Evolutionary conservation across 2,329 filamentous ascomycete species (phyloP).

Genomic region (Cladosporium phlei): DNA sequence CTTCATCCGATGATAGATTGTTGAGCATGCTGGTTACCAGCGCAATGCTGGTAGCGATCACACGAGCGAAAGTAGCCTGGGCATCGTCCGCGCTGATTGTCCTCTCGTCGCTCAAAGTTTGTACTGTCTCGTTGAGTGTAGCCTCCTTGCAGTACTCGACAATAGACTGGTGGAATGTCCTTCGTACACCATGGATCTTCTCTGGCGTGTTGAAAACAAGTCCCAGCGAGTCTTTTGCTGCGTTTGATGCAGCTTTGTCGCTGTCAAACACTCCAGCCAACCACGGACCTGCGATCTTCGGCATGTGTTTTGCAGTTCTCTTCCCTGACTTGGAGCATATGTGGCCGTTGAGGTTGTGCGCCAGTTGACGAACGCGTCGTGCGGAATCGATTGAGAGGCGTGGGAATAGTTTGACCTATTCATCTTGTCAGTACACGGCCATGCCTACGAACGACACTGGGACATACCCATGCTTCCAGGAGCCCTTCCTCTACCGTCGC

Average conservation of each 20-base stretch:
- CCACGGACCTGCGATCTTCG: conserved; percentile 81
- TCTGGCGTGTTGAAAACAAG: conserved; percentile 74
- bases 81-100: conserved; percentile 80
- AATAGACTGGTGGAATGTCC: conserved; percentile 73
- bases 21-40: conserved; percentile 52
- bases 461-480: conserved; percentile 86
- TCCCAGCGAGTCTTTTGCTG: conserved; percentile 71
- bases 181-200: conserved; percentile 73
- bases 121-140: conserved; percentile 68
- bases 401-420: conserved; percentile 75
- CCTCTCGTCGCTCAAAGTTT: conserved; percentile 84
- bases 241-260: conserved; percentile 68
- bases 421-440: too few relatives aligned
- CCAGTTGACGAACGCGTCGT: conserved; percentile 79
- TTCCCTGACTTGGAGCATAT: conserved; percentile 62
- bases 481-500: conserved; percentile 69
- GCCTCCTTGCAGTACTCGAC: conserved; percentile 77
- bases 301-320: conserved; percentile 74
- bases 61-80: conserved; percentile 76
- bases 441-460: too few relatives aligned
- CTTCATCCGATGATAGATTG: conserved; percentile 44
- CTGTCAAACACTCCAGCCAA: conserved; percentile 82
- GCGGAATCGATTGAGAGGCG: conserved; percentile 85
- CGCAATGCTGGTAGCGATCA: conserved; percentile 58
- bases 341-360: conserved; percentile 68